Conservation (phyloP, 176 grass and related monocot genomes). For the Elymus sibiricus region DNA sequence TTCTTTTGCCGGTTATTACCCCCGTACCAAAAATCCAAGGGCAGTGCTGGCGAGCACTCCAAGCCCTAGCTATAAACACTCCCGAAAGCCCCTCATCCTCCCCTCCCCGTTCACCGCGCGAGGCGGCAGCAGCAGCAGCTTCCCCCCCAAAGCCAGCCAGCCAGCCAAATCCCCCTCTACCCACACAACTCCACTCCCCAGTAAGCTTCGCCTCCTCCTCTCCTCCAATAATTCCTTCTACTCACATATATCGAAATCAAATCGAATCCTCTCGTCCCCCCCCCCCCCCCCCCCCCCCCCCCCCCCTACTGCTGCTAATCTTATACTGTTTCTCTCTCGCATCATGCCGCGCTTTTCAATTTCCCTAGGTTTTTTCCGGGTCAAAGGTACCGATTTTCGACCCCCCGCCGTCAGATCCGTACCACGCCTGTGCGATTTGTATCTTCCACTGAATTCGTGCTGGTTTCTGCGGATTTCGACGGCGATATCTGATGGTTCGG, state of each 20-base stretch:
- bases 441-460: background rate
- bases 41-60: background rate
- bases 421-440: background rate
- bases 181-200: constrained; percentile 36
- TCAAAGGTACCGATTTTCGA: constrained; percentile 38
- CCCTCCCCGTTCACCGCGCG: background rate
- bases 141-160: constrained; percentile 16
- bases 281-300: constrained; percentile 10
- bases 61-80: constrained; percentile 5
- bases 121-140: background rate
- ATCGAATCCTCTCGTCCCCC: constrained; percentile 31
- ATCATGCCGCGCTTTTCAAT: constrained; percentile 42
- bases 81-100: background rate
- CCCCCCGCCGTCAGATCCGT: constrained; percentile 30
- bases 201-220: constrained; percentile 36
- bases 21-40: background rate
- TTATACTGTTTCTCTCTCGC: constrained; percentile 29
- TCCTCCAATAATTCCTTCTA: constrained; percentile 19
- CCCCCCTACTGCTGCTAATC: constrained; percentile 6
- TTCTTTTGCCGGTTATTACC: too few relatives aligned
- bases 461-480: background rate
- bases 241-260: constrained; percentile 8
- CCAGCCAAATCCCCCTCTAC: constrained; percentile 26
- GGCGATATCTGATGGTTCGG: background rate
- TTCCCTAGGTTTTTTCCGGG: constrained; percentile 39